Conservation (phyloP, 2,329 filamentous ascomycete genomes). For the Botryotinia narcissicola region DNA sequence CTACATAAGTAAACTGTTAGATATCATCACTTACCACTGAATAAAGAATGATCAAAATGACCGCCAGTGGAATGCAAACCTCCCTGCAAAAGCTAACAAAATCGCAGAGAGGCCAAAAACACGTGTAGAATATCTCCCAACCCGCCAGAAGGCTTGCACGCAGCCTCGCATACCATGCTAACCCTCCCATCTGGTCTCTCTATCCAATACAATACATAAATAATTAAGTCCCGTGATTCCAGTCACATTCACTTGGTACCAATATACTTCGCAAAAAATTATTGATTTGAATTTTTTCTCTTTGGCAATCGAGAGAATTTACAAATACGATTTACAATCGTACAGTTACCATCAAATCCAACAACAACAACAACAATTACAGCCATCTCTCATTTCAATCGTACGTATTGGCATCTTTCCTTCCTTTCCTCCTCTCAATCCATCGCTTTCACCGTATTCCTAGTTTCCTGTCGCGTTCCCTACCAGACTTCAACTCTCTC, state of each 20-base stretch:
- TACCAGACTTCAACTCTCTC: neutral
- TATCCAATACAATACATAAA: neutral
- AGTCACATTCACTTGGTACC: neutral
- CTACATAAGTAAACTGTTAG: neutral
- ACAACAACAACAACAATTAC: neutral
- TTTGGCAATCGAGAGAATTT: neutral
- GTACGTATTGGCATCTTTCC: neutral
- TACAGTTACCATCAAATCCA: neutral
- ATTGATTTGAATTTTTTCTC: neutral
- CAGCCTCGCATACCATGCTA: neutral
- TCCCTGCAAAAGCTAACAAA: neutral
- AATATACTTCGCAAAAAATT: too few relatives aligned
- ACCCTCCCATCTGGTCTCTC: neutral
- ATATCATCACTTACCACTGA: neutral
- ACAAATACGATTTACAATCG: neutral
- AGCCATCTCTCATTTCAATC: neutral
- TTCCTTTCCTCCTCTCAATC: neutral
- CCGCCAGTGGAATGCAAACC: too few relatives aligned
- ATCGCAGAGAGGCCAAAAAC: neutral
- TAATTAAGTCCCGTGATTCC: neutral
- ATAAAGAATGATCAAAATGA: fast-evolving
- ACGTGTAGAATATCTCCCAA: neutral
- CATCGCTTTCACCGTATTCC: neutral
- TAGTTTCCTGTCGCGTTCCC: neutral
- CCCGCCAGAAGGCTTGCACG: neutral